A percentile compares a stretch with the other conserved stretches of the same genome.
Evolutionary conservation across 179 eudicot species (phyloP).

Genomic region (Dionaea muscipula): DNA sequence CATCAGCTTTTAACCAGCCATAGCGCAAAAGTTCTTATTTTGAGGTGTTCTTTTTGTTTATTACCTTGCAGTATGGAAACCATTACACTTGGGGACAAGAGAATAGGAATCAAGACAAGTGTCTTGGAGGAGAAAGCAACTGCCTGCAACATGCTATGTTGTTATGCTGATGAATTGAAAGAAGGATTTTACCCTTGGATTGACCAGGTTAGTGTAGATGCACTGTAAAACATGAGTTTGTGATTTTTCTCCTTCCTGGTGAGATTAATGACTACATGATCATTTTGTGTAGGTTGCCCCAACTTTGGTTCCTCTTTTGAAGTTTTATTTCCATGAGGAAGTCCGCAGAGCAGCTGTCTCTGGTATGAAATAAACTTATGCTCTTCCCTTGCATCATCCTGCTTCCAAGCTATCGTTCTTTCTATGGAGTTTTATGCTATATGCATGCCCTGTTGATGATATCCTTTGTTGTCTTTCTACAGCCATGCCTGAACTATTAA

Average conservation of each 20-base stretch:
- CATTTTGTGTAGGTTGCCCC: slow-evolving; percentile 64
- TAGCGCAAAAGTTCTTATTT: too few relatives aligned
- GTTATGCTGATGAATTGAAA: slow-evolving; percentile 95
- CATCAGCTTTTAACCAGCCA: too few relatives aligned
- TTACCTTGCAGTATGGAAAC: slow-evolving; percentile 75
- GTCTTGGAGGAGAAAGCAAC: slow-evolving; percentile 98
- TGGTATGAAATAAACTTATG: slow-evolving; percentile 28
- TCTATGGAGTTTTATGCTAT: neutral
- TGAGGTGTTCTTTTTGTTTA: neutral
- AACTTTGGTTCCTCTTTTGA: slow-evolving; percentile 77
- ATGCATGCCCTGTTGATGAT: neutral
- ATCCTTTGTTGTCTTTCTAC: slow-evolving; percentile 5
- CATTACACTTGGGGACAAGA: slow-evolving; percentile 87
- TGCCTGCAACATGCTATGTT: slow-evolving; percentile 94
- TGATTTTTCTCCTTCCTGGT: neutral
- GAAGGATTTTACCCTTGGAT: slow-evolving; percentile 98
- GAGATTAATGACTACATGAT: neutral
- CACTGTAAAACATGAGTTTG: neutral
- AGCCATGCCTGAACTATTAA: slow-evolving; percentile 96
- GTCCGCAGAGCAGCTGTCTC: slow-evolving; percentile 93
- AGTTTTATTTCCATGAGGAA: slow-evolving; percentile 95
- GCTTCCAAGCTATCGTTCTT: neutral
- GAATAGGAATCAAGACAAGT: slow-evolving; percentile 93
- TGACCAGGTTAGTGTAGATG: slow-evolving; percentile 56
- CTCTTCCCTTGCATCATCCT: neutral